A percentile compares a stretch with the other conserved stretches of the same genome.
Conservation (phyloP, 2,329 filamentous ascomycete genomes). For the Pseudogymnoascus sp. region DNA sequence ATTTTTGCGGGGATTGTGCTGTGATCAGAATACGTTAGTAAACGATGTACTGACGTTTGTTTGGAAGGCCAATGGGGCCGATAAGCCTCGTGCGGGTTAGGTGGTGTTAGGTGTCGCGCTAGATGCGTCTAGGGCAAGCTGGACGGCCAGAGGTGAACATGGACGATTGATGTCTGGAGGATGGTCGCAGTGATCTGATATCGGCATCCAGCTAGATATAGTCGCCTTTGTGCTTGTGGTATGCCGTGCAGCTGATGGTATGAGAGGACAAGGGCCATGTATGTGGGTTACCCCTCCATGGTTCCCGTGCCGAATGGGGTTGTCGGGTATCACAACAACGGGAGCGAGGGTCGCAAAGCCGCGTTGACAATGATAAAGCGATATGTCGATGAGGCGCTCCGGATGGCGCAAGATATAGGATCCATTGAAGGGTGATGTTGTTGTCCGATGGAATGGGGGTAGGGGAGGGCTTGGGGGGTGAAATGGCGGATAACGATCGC, state of each 20-base stretch:
- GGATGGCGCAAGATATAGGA: background rate
- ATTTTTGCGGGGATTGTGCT: slow-evolving; percentile 55
- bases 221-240: background rate
- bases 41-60: slow-evolving; percentile 4
- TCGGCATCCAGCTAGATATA: background rate
- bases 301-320: slow-evolving; percentile 4
- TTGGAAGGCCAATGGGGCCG: background rate
- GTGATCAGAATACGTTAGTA: slow-evolving; percentile 4
- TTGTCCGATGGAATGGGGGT: background rate
- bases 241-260: slow-evolving; percentile 1
- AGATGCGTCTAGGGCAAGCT: slow-evolving; percentile 4
- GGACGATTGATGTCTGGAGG: background rate
- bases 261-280: background rate
- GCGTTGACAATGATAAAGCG: background rate
- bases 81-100: slow-evolving; percentile 4
- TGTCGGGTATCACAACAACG: background rate
- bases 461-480: slow-evolving; percentile 10
- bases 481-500: slow-evolving; percentile 21
- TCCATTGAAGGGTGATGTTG: background rate
- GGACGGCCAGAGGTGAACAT: background rate
- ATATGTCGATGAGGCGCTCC: background rate
- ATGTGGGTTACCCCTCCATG: slow-evolving; percentile 5
- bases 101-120: slow-evolving; percentile 4
- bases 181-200: background rate
- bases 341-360: slow-evolving; percentile 1